Evolutionary conservation across 1,284 basidiomycete species (phyloP), one percentile per base, ranked within the genome.

Genomic region (Lignosus rhinocerotis): DNA sequence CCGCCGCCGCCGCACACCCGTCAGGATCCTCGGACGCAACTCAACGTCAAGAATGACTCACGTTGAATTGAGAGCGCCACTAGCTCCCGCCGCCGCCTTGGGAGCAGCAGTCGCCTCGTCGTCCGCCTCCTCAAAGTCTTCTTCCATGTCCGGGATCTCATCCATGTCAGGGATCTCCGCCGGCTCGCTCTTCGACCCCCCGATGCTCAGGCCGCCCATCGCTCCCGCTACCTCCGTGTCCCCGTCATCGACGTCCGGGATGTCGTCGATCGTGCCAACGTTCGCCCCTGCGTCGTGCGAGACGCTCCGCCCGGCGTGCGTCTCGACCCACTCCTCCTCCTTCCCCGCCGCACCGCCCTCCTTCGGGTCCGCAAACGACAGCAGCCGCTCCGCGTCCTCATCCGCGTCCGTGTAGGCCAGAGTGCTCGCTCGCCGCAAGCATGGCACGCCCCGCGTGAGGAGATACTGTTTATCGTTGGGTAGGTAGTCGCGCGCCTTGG

Each of bases 401-500:
- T 97, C 94, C 14, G 90, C 92, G 68, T 96, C 94, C 1, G 93
- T 95, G 75, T 97, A 97, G 41, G 92, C 93, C 47, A 98, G 83
- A 14, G 94, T 90, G 1, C 90, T 93, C 5, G 95, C 95, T 67
- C 95, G 86, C 56, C 94, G 86, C 39, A 97, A 84, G 73, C 94
- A 97, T 6, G 95, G 93, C 21, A 98, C 95, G 63, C 94, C 94
- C 38, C 90, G 86, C 46, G 92, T 94, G 69, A 98, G 86, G 55
- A 99, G 87, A 74, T 96, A 99, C 73, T 99, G 96, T 79, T 97
- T 99, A 76, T 96, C 93, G 4, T 81, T 71, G 0, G 96, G 97
- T 17, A 99, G 84, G 75, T 94, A 99, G 67, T 98, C 96, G 63
- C 95, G 84, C 31, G 84, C 80, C 77, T 93, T 93, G 41, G 86